Evolutionary conservation across 1,284 basidiomycete species (phyloP), one percentile per base, ranked within the genome.

Genomic region (Tremellales sp.): DNA sequence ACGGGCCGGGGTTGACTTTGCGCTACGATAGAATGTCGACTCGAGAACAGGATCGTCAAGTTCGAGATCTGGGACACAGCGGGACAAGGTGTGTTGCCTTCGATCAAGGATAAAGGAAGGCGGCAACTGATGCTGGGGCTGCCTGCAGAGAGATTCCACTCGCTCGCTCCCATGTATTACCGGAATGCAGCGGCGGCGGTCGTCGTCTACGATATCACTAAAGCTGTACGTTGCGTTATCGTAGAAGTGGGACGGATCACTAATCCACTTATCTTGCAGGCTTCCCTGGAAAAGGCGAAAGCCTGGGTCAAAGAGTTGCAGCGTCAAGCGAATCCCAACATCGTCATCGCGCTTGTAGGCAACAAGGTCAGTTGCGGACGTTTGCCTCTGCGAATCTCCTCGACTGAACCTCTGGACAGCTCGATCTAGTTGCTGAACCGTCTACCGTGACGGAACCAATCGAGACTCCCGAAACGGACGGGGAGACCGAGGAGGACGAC

Each of bases 251-350:
- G 31, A 14, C 9, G 21, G 13, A 4, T 24, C 12, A 5, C 16
- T 9, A 19, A 2, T 41, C 26, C 3, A 36, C 14, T 39, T 48
- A 19, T 33, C 18, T 32, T 18, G 18, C 48, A 76, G 49, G 81
- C 86, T 47, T 97, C 92, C 61, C 81, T 98, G 54, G 95, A 99
- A 73, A 98, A 98, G 74, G 94, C 94, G 51, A 98, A 99, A 77
- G 92, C 91, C 28, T 99, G 94, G 94, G 93, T 99, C 56, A 98
- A 97, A 77, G 94, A 99, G 75, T 80, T 99, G 22, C 95, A 99
- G 74, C 83, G 95, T 55, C 94, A 99, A 71, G 94, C 95, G 31
- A 97, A 95, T 73, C 93, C 94, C 29, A 97, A 97, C 74, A 97
- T 98, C 68, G 92, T 98, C 66, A 98, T 98, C 64, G 92, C 92